Evolutionary conservation across 1,284 basidiomycete species (phyloP).

Genomic region (Takashimella koratensis): DNA sequence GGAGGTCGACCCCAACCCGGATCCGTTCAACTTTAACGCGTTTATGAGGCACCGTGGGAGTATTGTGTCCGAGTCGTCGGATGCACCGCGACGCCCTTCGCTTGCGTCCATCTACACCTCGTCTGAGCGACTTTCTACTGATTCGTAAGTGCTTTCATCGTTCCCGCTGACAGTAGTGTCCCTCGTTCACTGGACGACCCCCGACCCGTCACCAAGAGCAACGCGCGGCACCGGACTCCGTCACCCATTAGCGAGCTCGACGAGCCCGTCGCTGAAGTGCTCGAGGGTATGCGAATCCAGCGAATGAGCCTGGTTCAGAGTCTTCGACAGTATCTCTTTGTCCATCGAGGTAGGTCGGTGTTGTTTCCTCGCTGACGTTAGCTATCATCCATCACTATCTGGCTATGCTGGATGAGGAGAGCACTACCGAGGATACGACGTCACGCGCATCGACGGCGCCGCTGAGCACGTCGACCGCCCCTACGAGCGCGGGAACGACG

Average conservation of each 20-base stretch:
- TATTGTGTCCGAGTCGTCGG: conserved; percentile 6
- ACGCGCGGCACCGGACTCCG: conserved; percentile 52
- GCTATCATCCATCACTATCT: conserved; percentile 77
- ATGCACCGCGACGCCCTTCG: conserved; percentile 18
- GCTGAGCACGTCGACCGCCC: not conserved
- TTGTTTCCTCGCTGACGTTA: conserved; percentile 1
- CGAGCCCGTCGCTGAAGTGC: conserved; percentile 69
- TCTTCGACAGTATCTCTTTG: conserved; percentile 82
- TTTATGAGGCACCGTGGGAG: conserved; percentile 17
- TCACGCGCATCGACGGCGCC: not conserved
- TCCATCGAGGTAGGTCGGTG: conserved; percentile 57
- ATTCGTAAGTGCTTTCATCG: conserved; percentile 14
- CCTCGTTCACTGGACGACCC: not conserved
- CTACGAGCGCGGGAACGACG: conserved; percentile 4
- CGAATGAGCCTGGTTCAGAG: conserved; percentile 88
- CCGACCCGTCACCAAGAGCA: conserved; percentile 22
- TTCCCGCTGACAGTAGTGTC: not conserved
- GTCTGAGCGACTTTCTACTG: conserved; percentile 13
- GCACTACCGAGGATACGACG: not conserved
- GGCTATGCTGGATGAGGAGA: conserved; percentile 67
- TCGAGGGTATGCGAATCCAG: conserved; percentile 86
- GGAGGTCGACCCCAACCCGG: not conserved
- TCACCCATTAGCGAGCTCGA: conserved; percentile 58
- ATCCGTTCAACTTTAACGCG: no score
- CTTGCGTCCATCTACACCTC: conserved; percentile 14